Conservation (phyloP, 192 early-diverging fungal species). For the Gonapodya prolifera region DNA sequence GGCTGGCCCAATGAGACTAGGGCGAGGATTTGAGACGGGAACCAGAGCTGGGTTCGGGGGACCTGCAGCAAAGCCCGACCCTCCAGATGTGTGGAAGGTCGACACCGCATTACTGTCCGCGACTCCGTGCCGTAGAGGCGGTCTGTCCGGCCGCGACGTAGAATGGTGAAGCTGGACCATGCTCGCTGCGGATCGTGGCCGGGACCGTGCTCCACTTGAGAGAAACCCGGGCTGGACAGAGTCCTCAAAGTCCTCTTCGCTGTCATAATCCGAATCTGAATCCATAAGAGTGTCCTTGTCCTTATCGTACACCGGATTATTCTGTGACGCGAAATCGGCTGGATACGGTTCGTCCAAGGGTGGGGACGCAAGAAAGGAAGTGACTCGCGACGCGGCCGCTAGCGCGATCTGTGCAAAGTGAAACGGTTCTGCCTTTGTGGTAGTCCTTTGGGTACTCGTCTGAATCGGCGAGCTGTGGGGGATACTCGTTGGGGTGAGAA, state of each 20-base stretch:
- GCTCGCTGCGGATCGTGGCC: neutral
- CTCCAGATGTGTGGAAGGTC: neutral
- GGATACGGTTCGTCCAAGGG: neutral
- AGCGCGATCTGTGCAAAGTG: no score
- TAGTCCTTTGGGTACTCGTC: no score
- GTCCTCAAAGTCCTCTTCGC: neutral
- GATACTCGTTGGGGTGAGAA: neutral
- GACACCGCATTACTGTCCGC: neutral
- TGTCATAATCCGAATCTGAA: neutral
- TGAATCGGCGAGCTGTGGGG: neutral
- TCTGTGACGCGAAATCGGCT: no score
- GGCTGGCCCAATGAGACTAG: no score
- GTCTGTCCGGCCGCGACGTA: neutral
- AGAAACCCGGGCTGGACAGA: neutral
- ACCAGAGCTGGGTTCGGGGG: neutral
- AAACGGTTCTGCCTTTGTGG: no score
- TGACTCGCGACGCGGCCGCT: neutral
- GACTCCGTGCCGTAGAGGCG: neutral
- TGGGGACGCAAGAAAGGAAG: neutral
- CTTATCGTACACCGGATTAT: neutral
- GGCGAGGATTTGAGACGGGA: neutral
- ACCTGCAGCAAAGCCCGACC: neutral
- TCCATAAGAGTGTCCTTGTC: neutral
- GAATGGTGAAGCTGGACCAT: neutral
- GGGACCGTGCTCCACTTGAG: neutral